Evolutionary conservation across 2,329 filamentous ascomycete species (phyloP), one percentile per base, ranked within the genome.

Genomic region (Colletotrichum liaoningense): DNA sequence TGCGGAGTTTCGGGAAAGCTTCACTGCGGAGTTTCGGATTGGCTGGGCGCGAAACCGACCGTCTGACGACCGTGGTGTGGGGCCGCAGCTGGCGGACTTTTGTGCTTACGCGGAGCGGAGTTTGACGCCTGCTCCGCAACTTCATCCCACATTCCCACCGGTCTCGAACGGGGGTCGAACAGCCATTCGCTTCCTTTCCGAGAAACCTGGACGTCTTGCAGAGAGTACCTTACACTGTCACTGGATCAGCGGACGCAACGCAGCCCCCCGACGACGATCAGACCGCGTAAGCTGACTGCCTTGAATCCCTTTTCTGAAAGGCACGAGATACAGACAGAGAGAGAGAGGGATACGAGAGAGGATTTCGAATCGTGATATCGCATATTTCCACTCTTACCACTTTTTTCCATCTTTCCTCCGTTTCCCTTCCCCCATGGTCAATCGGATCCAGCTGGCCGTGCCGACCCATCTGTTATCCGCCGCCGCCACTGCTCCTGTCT

Each of bases 21-120:
- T 33, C 38, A 22, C 22, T 60, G 66, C 60, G 66, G 70, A 65
- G 66, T 62, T 73, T 69, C 55, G 66, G 66, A 59, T 63, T 49
- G 56, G 59, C 33, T 52, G 38, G 38, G 38, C 57, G 67, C 68
- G 67, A 62, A 54, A 54, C 58, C 58, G 30, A 22, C 26, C 11
- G 30, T 28, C 56, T 9, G 56, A 55, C 52, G 26, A 22, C 5
- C 35, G 54, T 49, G 62, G 26, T 42, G 67, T 62, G 67, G 71
- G 67, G 71, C 71, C 71, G 71, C 67, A 52, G 56, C 46, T 22
- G n/a, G 62, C 71, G 67, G 71, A 73, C 24, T 73, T 72, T 58
- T 42, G 42, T 33, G 54, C 35, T 67, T 35, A 64, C 46, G 30
- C 63, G 63, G 63, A 26, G 65, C 69, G 65, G 65, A 72, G 65